phyloP scores from a whole-genome alignment of 2,329 filamentous ascomycete genomes.

The Venturia oleaginea region DNA sequence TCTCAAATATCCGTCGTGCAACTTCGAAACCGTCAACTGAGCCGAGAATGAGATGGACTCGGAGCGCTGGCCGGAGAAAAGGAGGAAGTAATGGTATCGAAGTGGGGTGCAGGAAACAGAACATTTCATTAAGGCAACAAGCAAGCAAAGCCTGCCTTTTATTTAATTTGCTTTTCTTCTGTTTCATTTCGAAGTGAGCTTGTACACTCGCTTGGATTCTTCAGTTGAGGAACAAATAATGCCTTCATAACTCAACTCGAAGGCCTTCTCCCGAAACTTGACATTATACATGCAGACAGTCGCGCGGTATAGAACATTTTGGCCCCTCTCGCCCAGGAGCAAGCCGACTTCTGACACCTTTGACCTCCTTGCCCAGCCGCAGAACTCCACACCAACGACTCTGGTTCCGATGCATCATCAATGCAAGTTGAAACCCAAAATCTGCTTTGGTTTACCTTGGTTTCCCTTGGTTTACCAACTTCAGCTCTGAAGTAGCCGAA shows the following conservation, averaged over 20 bases:
- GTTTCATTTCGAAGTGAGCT: background rate
- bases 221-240: background rate
- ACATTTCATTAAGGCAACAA: background rate
- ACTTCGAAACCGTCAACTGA: background rate
- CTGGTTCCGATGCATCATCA: background rate
- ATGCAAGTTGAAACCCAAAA: background rate
- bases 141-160: background rate
- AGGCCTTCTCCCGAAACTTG: background rate
- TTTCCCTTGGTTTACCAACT: too few species aligned
- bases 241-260: background rate
- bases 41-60: background rate
- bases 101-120: background rate
- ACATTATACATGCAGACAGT: background rate
- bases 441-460: too few species aligned
- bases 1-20: background rate
- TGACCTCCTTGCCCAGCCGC: background rate
- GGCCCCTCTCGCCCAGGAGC: background rate
- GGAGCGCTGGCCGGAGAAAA: background rate
- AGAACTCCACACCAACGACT: background rate
- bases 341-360: background rate
- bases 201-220: too few species aligned
- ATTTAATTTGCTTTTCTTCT: background rate
- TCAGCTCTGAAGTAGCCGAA: too few species aligned
- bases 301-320: background rate
- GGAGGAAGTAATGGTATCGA: background rate